These are phyloP conservation scores for Rhexocercosporidium sp. DNA, from an alignment of 2,329 filamentous ascomycete species.

Conservation along the genomic window DNA sequence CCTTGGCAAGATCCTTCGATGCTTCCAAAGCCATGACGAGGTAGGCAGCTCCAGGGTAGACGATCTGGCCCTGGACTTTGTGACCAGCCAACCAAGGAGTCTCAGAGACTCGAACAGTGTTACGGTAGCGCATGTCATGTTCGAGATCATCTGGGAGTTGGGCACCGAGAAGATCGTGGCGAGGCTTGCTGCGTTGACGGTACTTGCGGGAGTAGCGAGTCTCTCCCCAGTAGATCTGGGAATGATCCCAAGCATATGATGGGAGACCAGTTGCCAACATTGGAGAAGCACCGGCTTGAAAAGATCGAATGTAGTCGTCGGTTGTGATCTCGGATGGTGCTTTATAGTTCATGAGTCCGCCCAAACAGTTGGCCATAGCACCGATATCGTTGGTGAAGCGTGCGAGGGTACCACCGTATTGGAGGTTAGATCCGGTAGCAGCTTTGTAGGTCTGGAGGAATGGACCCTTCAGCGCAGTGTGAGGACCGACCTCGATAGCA, in stretches of 20 bases:
- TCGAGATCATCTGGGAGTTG: conserved; percentile 16
- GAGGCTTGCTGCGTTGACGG: conserved; percentile 14
- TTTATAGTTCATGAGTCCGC: conserved; percentile 14
- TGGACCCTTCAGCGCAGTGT: conserved; percentile 33
- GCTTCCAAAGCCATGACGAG: conserved; percentile 55
- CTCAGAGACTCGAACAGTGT: conserved; percentile 23
- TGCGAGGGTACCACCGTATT: conserved; percentile 26
- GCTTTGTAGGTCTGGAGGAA: conserved; percentile 25
- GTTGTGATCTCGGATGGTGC: conserved; percentile 13
- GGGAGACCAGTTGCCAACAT: conserved; percentile 21
- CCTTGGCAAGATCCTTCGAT: conserved; percentile 32
- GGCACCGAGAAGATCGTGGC: conserved; percentile 29
- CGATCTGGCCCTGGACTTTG: conserved; percentile 41
- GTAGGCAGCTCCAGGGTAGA: conserved; percentile 55
- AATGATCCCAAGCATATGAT: conserved; percentile 31
- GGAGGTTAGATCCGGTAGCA: conserved; percentile 14
- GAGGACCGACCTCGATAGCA: conserved; percentile 34
- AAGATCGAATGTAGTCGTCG: conserved; percentile 12
- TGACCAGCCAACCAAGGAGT: conserved; percentile 54
- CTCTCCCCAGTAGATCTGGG: conserved; percentile 27
- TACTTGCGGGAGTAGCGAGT: conserved; percentile 23
- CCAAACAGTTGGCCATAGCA: conserved; percentile 17
- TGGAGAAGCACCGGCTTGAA: conserved; percentile 1
- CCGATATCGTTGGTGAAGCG: conserved; percentile 20
- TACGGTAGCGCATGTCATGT: conserved; percentile 23